These are phyloP conservation scores for Fennellomyces sp. DNA, from an alignment of 371 early-diverging fungal genomes.

Conservation along the genomic window DNA sequence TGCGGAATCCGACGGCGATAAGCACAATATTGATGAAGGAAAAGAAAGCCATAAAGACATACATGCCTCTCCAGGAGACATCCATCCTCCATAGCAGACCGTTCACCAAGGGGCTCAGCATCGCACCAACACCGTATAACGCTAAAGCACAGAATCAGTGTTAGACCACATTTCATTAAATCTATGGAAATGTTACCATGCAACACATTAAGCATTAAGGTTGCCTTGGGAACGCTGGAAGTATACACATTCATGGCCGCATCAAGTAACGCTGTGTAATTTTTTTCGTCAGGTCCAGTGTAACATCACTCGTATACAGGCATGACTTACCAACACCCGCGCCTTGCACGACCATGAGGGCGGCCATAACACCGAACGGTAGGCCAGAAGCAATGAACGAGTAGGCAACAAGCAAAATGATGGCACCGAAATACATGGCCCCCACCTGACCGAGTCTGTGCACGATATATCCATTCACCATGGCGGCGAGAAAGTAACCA, in stretches of 20 bases:
- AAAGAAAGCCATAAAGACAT: constrained; percentile 15
- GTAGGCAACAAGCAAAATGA: constrained; percentile 15
- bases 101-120: constrained; percentile 26
- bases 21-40: constrained; percentile 20
- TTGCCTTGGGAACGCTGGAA: constrained; percentile 29
- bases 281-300: too few species aligned
- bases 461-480: constrained; percentile 28
- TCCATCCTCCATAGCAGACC: constrained; percentile 16
- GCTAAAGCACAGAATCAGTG: constrained; percentile 10
- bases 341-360: constrained; percentile 29
- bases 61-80: constrained; percentile 25
- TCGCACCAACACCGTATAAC: constrained; percentile 30
- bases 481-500: constrained; percentile 31
- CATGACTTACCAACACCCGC: constrained; percentile 14
- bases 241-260: constrained; percentile 36
- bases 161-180: too few species aligned
- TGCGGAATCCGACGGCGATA: constrained; percentile 16
- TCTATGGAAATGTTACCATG: too few species aligned
- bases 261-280: constrained; percentile 19
- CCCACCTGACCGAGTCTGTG: constrained; percentile 24
- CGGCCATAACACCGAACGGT: constrained; percentile 23
- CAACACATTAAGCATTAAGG: constrained; percentile 30
- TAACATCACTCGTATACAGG: not conserved
- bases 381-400: constrained; percentile 16
- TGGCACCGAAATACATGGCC: constrained; percentile 19